Conservation (phyloP, 768 basidiomycete species). For the Rhodotorula paludigena region DNA sequence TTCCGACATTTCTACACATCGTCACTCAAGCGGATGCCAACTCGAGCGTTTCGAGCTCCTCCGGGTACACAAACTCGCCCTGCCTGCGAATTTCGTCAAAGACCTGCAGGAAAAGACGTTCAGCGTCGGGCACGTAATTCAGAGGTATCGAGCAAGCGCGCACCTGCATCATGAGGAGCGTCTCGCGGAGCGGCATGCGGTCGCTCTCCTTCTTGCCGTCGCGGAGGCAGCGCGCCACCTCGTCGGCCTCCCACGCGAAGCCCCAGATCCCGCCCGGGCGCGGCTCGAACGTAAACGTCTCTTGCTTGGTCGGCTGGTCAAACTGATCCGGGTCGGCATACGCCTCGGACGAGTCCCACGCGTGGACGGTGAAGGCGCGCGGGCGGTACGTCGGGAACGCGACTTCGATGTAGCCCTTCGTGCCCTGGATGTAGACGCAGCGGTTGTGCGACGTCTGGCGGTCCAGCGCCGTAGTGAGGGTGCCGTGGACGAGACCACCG, state of each 20-base stretch:
- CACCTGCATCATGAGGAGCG: conserved; percentile 37
- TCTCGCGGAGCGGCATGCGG: conserved; percentile 37
- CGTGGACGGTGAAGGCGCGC: background rate
- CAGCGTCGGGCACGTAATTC: background rate
- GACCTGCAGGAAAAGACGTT: conserved; percentile 4
- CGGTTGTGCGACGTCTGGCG: conserved; percentile 7
- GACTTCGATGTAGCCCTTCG: conserved; percentile 25
- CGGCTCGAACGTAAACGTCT: conserved; percentile 20
- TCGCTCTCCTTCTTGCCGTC: conserved; percentile 38
- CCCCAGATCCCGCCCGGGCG: conserved; percentile 29
- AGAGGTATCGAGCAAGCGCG: background rate
- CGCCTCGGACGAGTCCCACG: conserved; percentile 13
- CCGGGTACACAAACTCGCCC: conserved; percentile 28
- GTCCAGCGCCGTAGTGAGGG: conserved; percentile 16
- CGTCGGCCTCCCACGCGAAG: conserved; percentile 41
- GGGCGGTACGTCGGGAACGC: conserved; percentile 32
- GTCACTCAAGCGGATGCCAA: too few species aligned
- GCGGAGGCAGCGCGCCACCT: conserved; percentile 36
- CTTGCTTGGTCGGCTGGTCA: conserved; percentile 12
- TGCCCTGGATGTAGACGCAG: conserved; percentile 16
- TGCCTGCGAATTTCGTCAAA: conserved; percentile 37
- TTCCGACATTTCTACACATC: too few species aligned
- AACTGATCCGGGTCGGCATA: background rate
- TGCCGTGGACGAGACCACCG: conserved; percentile 27
- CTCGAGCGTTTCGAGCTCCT: conserved; percentile 30